Conservation (phyloP, 345 rosid species). For the Cardamine chenopodiifolia region DNA sequence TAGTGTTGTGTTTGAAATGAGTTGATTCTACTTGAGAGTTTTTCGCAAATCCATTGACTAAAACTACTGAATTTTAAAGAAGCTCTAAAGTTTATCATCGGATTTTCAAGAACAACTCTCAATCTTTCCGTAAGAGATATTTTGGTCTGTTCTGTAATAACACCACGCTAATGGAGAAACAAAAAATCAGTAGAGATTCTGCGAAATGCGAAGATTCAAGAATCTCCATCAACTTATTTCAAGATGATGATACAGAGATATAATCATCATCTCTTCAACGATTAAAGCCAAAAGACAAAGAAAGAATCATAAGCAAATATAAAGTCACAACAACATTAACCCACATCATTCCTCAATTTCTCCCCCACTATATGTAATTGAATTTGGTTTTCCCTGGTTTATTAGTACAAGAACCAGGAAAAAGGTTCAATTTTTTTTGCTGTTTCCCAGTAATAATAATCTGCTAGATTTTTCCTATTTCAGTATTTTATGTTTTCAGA, state of each 20-base stretch:
- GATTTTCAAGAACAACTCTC: background rate
- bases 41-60: background rate
- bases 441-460: conserved; percentile 9
- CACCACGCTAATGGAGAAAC: no score
- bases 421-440: background rate
- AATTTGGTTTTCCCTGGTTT: conserved; percentile 29
- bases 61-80: background rate
- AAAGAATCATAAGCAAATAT: conserved; percentile 40
- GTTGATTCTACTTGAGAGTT: background rate
- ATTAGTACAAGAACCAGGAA: conserved; percentile 38
- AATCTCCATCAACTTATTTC: conserved; percentile 25
- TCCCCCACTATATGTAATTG: conserved; percentile 37
- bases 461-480: conserved; percentile 41
- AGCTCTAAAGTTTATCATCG: background rate
- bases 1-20: conserved; percentile 8
- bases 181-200: no score
- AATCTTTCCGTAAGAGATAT: no score
- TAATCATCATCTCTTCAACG: background rate
- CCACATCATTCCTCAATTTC: conserved; percentile 18
- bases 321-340: conserved; percentile 33
- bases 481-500: conserved; percentile 26
- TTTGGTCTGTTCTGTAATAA: no score
- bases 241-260: conserved; percentile 15
- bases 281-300: conserved; percentile 8
- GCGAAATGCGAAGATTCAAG: no score